Evolutionary conservation across 768 basidiomycete genomes (phyloP).

Genomic region (Mycena pura): DNA sequence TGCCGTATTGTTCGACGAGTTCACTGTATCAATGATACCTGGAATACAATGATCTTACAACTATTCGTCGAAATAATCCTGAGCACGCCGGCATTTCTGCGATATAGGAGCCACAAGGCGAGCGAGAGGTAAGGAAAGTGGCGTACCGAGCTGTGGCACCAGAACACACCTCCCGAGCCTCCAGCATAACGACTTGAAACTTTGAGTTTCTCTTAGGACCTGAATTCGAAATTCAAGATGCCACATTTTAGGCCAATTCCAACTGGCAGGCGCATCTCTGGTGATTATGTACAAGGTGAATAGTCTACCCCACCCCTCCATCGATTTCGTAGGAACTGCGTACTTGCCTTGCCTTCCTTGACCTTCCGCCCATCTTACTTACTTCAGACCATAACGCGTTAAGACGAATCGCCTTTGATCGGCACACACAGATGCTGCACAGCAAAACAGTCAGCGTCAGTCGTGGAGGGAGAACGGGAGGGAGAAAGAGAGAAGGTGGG

Average conservation of each 20-base stretch:
- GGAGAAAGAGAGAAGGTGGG: neutral
- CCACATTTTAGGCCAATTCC: too few species aligned
- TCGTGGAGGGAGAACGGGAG: neutral
- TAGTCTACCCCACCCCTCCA: neutral
- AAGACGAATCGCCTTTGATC: neutral
- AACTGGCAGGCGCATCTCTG: too few species aligned
- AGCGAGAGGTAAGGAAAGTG: neutral
- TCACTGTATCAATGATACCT: constrained; percentile 30
- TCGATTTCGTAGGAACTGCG: neutral
- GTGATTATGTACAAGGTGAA: neutral
- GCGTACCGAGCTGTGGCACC: constrained; percentile 57
- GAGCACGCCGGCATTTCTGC: constrained; percentile 56
- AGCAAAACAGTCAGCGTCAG: neutral
- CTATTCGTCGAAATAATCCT: constrained; percentile 45
- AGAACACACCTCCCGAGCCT: constrained; percentile 62
- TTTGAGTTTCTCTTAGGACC: constrained; percentile 31
- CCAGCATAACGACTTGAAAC: constrained; percentile 57
- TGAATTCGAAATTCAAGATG: too few species aligned
- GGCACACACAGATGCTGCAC: neutral
- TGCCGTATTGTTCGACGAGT: constrained; percentile 42
- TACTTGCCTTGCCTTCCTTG: neutral
- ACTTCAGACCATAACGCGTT: neutral
- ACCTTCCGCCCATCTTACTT: neutral
- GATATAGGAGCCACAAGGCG: neutral
- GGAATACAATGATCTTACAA: neutral